A percentile compares a stretch with the other conserved stretches of the same genome.
Conservation (phyloP, 2,329 filamentous ascomycete genomes). For the Pseudogymnoascus pannorum region DNA sequence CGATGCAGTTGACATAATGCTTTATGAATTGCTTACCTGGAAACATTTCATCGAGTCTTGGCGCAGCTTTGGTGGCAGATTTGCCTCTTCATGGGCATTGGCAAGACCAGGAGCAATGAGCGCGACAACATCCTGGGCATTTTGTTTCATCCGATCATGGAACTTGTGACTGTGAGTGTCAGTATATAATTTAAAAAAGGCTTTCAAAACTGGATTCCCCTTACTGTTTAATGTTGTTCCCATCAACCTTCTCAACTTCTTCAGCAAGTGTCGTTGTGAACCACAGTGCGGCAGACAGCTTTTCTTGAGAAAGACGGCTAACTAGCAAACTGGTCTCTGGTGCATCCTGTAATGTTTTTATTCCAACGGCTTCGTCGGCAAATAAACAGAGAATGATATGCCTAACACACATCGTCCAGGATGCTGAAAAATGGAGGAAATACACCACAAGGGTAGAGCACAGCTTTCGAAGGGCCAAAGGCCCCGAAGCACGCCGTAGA, state of each 20-base stretch:
- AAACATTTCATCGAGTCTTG: slow-evolving; percentile 53
- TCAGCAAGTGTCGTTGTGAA: slow-evolving; percentile 58
- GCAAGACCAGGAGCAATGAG: slow-evolving; percentile 37
- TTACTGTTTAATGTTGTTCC: slow-evolving; percentile 51
- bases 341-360: slow-evolving; percentile 40
- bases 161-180: slow-evolving; percentile 32
- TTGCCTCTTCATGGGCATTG: slow-evolving; percentile 33
- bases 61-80: slow-evolving; percentile 37
- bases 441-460: slow-evolving; percentile 71
- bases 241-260: slow-evolving; percentile 61
- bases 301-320: slow-evolving; percentile 39
- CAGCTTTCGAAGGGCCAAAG: slow-evolving; percentile 64
- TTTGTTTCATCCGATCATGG: slow-evolving; percentile 44
- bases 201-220: slow-evolving; percentile 16
- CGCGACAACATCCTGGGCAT: slow-evolving; percentile 42
- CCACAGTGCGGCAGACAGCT: slow-evolving; percentile 54
- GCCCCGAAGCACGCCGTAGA: slow-evolving; percentile 43
- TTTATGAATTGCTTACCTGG: slow-evolving; percentile 39
- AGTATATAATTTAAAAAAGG: slow-evolving; percentile 8
- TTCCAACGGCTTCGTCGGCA: slow-evolving; percentile 37
- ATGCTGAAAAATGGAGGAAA: slow-evolving; percentile 61
- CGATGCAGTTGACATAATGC: slow-evolving; percentile 13
- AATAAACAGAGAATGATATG: slow-evolving; percentile 56
- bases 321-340: slow-evolving; percentile 39
- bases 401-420: slow-evolving; percentile 59